These are phyloP conservation scores for Gossypium turneri DNA, from an alignment of 345 rosid species.

Conservation along the genomic window DNA sequence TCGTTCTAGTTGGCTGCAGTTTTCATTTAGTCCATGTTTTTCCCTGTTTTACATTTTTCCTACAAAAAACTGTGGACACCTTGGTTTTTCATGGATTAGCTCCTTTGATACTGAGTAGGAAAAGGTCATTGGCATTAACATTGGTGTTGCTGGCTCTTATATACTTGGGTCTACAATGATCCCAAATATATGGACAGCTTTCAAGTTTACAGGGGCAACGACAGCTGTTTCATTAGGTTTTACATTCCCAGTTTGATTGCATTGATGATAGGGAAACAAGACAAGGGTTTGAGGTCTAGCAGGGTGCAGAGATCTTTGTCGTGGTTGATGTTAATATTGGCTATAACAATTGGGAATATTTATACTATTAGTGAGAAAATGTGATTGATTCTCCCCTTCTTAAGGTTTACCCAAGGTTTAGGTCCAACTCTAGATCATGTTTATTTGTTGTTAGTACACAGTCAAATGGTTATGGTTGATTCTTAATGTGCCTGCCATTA, in stretches of 20 bases:
- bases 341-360: constrained; percentile 61
- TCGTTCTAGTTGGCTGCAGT: constrained; percentile 82
- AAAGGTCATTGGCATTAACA: constrained; percentile 67
- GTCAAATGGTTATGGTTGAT: background rate
- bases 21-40: constrained; percentile 86
- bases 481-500: no score
- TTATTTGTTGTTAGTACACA: background rate
- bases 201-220: constrained; percentile 95
- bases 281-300: constrained; percentile 37
- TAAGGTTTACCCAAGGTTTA: background rate
- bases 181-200: constrained; percentile 95
- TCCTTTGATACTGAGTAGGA: constrained; percentile 72
- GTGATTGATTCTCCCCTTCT: constrained; percentile 21
- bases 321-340: constrained; percentile 70
- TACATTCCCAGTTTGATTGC: constrained; percentile 85
- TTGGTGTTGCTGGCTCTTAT: constrained; percentile 48
- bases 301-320: constrained; percentile 46
- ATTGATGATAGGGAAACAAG: constrained; percentile 44
- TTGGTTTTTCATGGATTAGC: constrained; percentile 60
- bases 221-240: constrained; percentile 92
- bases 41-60: constrained; percentile 93
- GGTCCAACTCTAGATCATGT: no score
- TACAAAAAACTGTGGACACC: constrained; percentile 70
- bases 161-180: constrained; percentile 78
- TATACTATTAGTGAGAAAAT: constrained; percentile 49